phyloP scores from a whole-genome alignment of 1,139 yeast species.

The Protomyces gravidus region DNA sequence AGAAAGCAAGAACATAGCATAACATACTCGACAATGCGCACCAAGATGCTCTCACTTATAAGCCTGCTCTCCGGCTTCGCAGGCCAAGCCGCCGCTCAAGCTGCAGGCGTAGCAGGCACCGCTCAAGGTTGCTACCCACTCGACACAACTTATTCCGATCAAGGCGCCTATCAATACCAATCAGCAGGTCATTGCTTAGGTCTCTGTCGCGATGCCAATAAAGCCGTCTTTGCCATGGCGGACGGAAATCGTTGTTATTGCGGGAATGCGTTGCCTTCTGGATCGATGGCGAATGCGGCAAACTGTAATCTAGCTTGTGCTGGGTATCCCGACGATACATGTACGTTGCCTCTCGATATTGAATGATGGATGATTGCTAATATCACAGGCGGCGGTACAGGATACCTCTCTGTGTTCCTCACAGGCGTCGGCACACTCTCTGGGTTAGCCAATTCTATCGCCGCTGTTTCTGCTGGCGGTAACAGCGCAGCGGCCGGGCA shows the following conservation, averaged over 20 bases:
- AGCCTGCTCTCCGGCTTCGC: no score
- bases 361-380: neutral
- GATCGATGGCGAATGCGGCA: conserved; percentile 38
- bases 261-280: conserved; percentile 53
- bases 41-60: no score
- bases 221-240: conserved; percentile 56
- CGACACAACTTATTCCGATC: conserved; percentile 22
- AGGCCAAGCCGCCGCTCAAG: no score
- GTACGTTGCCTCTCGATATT: conserved; percentile 38
- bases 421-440: conserved; percentile 36
- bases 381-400: conserved; percentile 47
- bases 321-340: conserved; percentile 51
- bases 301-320: conserved; percentile 50
- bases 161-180: conserved; percentile 32
- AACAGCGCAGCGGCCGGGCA: conserved; percentile 4
- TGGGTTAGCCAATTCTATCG: conserved; percentile 13
- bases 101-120: no score
- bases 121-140: conserved; percentile 13
- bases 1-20: no score
- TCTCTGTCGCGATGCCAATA: conserved; percentile 35
- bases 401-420: conserved; percentile 36
- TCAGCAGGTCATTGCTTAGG: conserved; percentile 31
- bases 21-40: no score
- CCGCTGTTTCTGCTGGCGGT: conserved; percentile 29
- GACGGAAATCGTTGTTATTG: conserved; percentile 63